Percentiles rank a stretch among this genome's conserved stretches.
phyloP scores from a whole-genome alignment of 2,329 filamentous ascomycete species.

The Eurotiales sp. region DNA sequence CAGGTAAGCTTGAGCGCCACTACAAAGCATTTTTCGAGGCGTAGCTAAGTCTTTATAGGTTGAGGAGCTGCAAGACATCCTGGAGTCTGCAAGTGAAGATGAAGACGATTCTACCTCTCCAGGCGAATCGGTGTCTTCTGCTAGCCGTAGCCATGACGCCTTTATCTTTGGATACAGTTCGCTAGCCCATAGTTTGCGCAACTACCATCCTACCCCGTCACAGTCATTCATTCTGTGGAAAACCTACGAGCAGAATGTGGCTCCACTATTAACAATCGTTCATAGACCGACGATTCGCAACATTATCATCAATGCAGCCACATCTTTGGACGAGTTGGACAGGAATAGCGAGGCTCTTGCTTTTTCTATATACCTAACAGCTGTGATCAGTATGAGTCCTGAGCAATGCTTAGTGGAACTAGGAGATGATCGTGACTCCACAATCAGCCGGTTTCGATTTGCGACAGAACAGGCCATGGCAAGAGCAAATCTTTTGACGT shows the following conservation, averaged over 20 bases:
- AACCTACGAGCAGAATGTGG: conserved; percentile 59
- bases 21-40: not conserved
- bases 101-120: conserved; percentile 50
- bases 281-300: conserved; percentile 54
- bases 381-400: conserved; percentile 42
- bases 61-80: conserved; percentile 59
- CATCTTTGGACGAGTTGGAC: conserved; percentile 48
- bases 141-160: conserved; percentile 53
- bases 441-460: conserved; percentile 58
- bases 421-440: conserved; percentile 48
- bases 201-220: conserved; percentile 52
- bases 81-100: conserved; percentile 56
- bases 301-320: conserved; percentile 49
- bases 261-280: conserved; percentile 58
- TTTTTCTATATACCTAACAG: conserved; percentile 60
- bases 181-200: conserved; percentile 51
- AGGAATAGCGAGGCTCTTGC: conserved; percentile 56
- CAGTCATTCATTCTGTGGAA: conserved; percentile 54
- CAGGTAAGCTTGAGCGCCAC: conserved; percentile 41
- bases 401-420: conserved; percentile 44
- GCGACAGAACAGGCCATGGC: conserved; percentile 62
- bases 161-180: conserved; percentile 61
- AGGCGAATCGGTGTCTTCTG: conserved; percentile 31
- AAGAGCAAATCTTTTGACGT: conserved; percentile 59
- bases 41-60: conserved; percentile 37